Percentiles rank a stretch among this genome's conserved stretches.
These are phyloP conservation scores for Pyrus betulifolia DNA, from an alignment of 306 rosid genomes.

Conservation along the genomic window DNA sequence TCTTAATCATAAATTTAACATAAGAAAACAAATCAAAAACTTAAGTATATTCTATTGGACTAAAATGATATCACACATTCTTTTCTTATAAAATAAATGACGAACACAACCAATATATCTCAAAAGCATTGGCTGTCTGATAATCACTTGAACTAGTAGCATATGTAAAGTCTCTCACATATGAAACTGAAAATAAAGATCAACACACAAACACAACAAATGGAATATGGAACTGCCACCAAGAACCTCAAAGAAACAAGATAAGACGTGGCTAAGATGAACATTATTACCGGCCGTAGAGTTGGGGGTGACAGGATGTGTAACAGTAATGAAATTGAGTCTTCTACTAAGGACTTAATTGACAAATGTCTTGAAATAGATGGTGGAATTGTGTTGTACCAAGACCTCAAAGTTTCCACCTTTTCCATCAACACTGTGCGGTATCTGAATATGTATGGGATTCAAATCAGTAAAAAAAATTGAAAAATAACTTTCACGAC, in stretches of 20 bases:
- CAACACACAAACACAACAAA: background rate
- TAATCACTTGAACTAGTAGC: background rate
- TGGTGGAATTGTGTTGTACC: constrained; percentile 70
- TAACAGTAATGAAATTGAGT: constrained; percentile 66
- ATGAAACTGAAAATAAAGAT: background rate
- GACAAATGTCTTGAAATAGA: constrained; percentile 69
- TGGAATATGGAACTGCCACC: background rate
- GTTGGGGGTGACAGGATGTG: constrained; percentile 82
- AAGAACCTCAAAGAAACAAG: background rate
- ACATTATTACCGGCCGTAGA: constrained; percentile 62
- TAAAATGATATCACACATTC: background rate
- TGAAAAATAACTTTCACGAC: background rate
- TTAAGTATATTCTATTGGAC: background rate
- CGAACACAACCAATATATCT: background rate
- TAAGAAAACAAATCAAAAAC: background rate
- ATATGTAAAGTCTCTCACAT: background rate
- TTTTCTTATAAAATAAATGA: background rate
- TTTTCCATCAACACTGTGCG: constrained; percentile 55
- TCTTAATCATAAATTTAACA: background rate
- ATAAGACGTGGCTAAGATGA: constrained; percentile 4
- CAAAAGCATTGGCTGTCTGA: background rate
- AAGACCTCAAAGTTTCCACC: constrained; percentile 59
- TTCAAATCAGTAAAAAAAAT: constrained; percentile 6
- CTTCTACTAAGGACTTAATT: constrained; percentile 62
- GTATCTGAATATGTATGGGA: constrained; percentile 40